These are phyloP conservation scores for Alternaria sp. DNA, from an alignment of 2,329 filamentous ascomycete genomes.

Conservation along the genomic window DNA sequence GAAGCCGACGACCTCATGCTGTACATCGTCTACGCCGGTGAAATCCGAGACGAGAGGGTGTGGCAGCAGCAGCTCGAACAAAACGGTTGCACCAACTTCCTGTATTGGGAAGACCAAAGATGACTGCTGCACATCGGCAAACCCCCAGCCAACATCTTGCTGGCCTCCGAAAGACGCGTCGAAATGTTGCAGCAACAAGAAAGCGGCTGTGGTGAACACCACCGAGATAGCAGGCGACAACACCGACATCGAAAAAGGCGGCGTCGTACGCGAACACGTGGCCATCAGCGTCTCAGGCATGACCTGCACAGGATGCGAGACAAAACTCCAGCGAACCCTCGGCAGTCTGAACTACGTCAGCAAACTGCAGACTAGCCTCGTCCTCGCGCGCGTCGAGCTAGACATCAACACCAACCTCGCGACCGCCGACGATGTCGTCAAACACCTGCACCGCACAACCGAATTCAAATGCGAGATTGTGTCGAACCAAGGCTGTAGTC, in stretches of 20 bases:
- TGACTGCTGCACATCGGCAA: background rate
- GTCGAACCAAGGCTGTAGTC: slow-evolving; percentile 29
- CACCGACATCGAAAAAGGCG: slow-evolving; percentile 30
- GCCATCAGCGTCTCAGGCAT: slow-evolving; percentile 70
- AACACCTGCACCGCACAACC: slow-evolving; percentile 62
- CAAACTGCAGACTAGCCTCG: slow-evolving; percentile 69
- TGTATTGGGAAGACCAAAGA: background rate
- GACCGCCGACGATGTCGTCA: slow-evolving; percentile 52
- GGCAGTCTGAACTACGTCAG: slow-evolving; percentile 55
- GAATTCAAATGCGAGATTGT: slow-evolving; percentile 64
- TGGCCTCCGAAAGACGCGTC: background rate
- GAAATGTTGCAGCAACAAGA: background rate
- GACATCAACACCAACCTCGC: slow-evolving; percentile 54
- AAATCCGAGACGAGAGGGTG: background rate
- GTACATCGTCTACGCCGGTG: background rate
- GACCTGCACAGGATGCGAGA: slow-evolving; percentile 77
- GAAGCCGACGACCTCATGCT: background rate
- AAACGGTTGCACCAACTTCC: background rate
- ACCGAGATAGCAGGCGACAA: background rate
- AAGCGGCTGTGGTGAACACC: background rate
- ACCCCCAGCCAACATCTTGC: background rate
- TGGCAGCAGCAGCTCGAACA: background rate
- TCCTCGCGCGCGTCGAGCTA: slow-evolving; percentile 70
- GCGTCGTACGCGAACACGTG: slow-evolving; percentile 57
- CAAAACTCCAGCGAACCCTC: slow-evolving; percentile 64